Base-by-base conservation (phyloP, 139 green algal species). In the Chlorella sp. region DNA sequence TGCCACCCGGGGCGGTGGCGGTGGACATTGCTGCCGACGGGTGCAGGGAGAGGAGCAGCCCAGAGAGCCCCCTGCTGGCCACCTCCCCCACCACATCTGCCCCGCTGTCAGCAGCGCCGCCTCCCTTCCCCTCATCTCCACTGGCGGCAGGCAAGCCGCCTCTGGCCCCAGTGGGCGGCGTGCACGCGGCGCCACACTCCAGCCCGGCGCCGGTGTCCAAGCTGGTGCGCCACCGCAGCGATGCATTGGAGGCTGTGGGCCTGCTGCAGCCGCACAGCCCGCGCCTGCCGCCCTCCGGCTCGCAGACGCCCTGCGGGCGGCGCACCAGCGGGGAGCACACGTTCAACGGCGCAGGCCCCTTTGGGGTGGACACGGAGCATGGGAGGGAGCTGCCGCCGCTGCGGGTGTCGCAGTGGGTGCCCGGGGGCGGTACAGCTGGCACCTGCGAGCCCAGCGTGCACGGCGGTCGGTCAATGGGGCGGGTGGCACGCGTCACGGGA, bases 211-310 rank as follows among this genome's bases (percentile, higher is more conserved):
- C 34, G 3, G 16, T 60, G 57, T 40, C 83, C 61, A 88, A 88
- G 83, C 83, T 88, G 83, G 64, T 64, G 39, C 83, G 83, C 14
- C 64, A 80, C 61, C 83, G 83, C 83, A 88, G 83, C 83, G 26
- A 68, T 3, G 83, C 83, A 1, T 7, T 88, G 36, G 83, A 88
- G 83, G 83, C 83, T 21, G 14, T 53, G 60, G n/a, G 82, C 32
- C 48, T 85, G 30, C 22, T 39, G 80, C 34, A 48, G 75, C 75
- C 34, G 71, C 71, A 34, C 32, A 78, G 71, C 71, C 71, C 71
- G 32, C 71, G 71, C 32, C 48, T 57, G 71, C 71, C 71, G 30
- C 30, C 71, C 71, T 78, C 34, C 15, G 75, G 75, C 75, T 81
- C 75, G 15, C 75, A 53, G 34, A 81, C 75, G 34, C 75, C 75